A percentile compares a stretch with the other conserved stretches of the same genome.
Conservation (phyloP, 441 rosid species). For the Eutrema salsugineum region DNA sequence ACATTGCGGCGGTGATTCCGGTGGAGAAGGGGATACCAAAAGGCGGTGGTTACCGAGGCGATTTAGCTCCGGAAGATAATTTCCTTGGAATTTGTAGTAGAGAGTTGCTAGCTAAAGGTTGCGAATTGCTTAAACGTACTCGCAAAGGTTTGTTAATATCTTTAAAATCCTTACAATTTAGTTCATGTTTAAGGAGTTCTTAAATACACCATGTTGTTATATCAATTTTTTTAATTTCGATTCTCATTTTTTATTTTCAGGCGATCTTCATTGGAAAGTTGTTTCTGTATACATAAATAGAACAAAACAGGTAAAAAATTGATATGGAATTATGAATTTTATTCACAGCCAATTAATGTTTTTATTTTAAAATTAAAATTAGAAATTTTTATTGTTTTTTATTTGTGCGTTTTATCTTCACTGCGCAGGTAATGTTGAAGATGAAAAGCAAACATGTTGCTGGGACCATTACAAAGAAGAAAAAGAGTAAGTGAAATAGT, state of each 20-base stretch:
- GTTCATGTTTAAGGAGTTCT: neutral
- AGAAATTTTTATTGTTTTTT: neutral
- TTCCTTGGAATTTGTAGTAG: slow-evolving; percentile 75
- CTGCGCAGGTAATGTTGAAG: slow-evolving; percentile 71
- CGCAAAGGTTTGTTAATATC: slow-evolving; percentile 59
- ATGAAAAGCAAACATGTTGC: slow-evolving; percentile 96
- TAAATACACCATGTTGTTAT: neutral
- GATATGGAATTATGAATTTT: neutral
- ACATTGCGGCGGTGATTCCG: slow-evolving; percentile 86
- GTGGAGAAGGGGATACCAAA: slow-evolving; percentile 59
- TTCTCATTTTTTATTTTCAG: slow-evolving; percentile 29
- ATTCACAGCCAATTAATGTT: neutral
- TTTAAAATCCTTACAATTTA: neutral
- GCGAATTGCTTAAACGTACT: slow-evolving; percentile 90
- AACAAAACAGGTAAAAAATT: slow-evolving; percentile 58
- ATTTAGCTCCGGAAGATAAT: slow-evolving; percentile 65
- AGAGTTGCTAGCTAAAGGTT: slow-evolving; percentile 86
- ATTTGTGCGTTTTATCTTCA: neutral
- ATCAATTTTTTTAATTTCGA: neutral
- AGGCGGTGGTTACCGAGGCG: slow-evolving; percentile 26
- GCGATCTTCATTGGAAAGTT: slow-evolving; percentile 91
- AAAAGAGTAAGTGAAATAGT: slow-evolving; percentile 67
- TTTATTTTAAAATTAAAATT: neutral
- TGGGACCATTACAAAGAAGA: slow-evolving; percentile 97
- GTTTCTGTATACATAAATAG: slow-evolving; percentile 83